These are phyloP conservation scores for Isatis lusitanica DNA, from an alignment of 441 rosid genomes.

Conservation along the genomic window DNA sequence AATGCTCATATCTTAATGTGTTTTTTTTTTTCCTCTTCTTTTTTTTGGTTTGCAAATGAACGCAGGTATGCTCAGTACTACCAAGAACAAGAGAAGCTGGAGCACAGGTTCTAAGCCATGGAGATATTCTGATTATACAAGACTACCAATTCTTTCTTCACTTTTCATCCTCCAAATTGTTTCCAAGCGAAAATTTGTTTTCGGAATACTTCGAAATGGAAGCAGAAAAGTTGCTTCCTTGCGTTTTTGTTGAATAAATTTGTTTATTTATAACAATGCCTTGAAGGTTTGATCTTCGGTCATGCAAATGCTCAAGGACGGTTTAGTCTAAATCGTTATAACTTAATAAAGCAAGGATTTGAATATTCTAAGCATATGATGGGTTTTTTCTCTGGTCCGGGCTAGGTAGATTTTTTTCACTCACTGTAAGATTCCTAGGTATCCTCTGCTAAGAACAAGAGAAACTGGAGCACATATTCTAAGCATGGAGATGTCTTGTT, in stretches of 20 bases:
- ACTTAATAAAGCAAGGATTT: no score
- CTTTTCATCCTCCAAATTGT: neutral
- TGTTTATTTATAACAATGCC: neutral
- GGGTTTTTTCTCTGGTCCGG: no score
- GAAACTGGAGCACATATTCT: no score
- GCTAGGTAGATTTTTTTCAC: no score
- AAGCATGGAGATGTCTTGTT: no score
- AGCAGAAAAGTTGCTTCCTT: conserved; percentile 25
- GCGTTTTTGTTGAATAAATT: conserved; percentile 16
- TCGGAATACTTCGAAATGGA: neutral
- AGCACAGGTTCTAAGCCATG: conserved; percentile 15
- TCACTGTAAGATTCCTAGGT: no score
- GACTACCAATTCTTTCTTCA: conserved; percentile 11
- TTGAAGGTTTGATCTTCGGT: neutral
- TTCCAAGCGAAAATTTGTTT: neutral
- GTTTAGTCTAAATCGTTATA: neutral
- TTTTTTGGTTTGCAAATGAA: neutral
- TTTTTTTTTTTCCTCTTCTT: no score
- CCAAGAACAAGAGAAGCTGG: conserved; percentile 23
- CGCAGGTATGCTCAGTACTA: conserved; percentile 26
- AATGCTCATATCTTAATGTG: neutral
- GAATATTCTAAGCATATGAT: no score
- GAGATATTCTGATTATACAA: neutral
- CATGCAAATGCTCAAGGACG: neutral
- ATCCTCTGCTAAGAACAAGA: no score